A percentile compares a stretch with the other conserved stretches of the same genome.
phyloP scores from a whole-genome alignment of 2,329 filamentous ascomycete genomes.

The Hypoxylon sp. region DNA sequence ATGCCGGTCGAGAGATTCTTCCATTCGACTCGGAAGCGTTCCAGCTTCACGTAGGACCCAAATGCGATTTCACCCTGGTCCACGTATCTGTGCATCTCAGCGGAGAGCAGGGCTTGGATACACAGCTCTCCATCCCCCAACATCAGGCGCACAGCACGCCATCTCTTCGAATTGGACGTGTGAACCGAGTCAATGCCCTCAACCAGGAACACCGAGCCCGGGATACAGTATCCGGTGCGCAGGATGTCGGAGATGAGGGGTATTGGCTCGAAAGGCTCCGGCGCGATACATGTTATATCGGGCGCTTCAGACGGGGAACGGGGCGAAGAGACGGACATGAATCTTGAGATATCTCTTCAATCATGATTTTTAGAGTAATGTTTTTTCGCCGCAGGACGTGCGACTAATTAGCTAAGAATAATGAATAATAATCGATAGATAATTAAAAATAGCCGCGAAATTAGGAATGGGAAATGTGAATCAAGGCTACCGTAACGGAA shows the following conservation, averaged over 20 bases:
- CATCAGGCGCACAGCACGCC: slow-evolving; percentile 57
- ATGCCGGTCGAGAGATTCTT: slow-evolving; percentile 20
- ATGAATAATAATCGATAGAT: too few relatives aligned
- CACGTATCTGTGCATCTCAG: slow-evolving; percentile 58
- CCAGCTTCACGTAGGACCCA: slow-evolving; percentile 60
- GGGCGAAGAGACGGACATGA: slow-evolving; percentile 41
- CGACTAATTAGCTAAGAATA: too few relatives aligned
- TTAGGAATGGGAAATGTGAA: slow-evolving; percentile 25
- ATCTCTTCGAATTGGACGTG: slow-evolving; percentile 49
- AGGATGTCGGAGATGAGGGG: slow-evolving; percentile 60
- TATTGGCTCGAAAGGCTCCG: slow-evolving; percentile 45
- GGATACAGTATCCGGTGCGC: slow-evolving; percentile 57
- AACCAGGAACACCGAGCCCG: slow-evolving; percentile 60
- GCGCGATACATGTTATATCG: slow-evolving; percentile 44
- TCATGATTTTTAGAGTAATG: slow-evolving; percentile 33
- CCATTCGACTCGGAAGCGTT: slow-evolving; percentile 51
- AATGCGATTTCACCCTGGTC: slow-evolving; percentile 55
- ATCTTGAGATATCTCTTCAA: slow-evolving; percentile 20
- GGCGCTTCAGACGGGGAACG: slow-evolving; percentile 21
- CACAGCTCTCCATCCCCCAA: slow-evolving; percentile 63
- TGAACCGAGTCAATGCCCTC: slow-evolving; percentile 53
- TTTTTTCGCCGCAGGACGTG: slow-evolving; percentile 18
- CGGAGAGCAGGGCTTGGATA: slow-evolving; percentile 60
- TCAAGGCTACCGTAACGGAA: slow-evolving; percentile 11
- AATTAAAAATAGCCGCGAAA: slow-evolving; percentile 5